Base-by-base conservation (phyloP, 2,329 filamentous ascomycete genomes). In the Chaetomiaceae sp. region DNA sequence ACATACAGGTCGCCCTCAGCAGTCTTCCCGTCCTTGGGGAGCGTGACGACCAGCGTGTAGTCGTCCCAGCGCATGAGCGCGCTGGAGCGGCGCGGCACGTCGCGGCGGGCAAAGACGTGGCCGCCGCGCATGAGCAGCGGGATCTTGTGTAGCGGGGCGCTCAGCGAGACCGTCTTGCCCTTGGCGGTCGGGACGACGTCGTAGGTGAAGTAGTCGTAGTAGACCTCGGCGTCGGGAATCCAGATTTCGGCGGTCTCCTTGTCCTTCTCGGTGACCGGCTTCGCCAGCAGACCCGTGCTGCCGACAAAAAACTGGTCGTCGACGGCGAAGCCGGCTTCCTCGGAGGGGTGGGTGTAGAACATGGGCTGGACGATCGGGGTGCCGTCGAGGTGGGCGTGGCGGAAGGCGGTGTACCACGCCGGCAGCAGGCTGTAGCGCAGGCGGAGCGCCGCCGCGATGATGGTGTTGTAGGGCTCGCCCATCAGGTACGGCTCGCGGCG, bases 401-500 rank as follows among this genome's bases (percentile, higher is more conserved):
- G 88, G 74, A 98, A 98, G 8, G 91, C 89, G 1, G 91, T 97
- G 66, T 98, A 98, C 90, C 90, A 97, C 1, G 87, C 81, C 22
- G 93, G 93, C 33, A 98, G 76, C 29, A 98, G 76, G 53, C 84
- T 81, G 67, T 98, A 98, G 41, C 93, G 81, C 34, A 98, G 76
- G 27, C 90, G 84, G 34, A 98, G 74, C 2, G 93, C 90, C 50
- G 91, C 81, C 0, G 88, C 88, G 60, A 95, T 87, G 63, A 96
- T 94, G 42, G 78, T 76, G 3, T 82, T 87, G 68, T 95, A 89
- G 1, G 90, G 89, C 51, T 93, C 86, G 10, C 86, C 85, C 10
- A 83, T 75, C 48, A 97, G 73, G 63, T 97, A 98, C 3, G 93
- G 93, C 69, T 98, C 93, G 42, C 93, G 85, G 20, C 93, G 85